Base-by-base conservation (phyloP, 441 rosid species). In the Pelargonium citronellum region DNA sequence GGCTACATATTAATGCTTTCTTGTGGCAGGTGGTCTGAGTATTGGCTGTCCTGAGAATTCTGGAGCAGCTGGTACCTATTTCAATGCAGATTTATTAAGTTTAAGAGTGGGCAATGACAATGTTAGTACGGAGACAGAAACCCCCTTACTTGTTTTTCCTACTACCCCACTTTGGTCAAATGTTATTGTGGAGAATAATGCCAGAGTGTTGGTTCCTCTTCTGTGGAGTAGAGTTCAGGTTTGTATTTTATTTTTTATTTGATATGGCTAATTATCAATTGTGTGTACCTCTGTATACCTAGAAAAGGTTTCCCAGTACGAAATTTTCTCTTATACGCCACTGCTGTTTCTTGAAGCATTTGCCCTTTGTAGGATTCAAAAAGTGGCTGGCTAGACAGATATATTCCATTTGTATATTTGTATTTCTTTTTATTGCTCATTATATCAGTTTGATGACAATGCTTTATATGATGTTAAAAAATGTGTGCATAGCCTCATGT, bases 221-320 rank as follows among this genome's bases (percentile, higher is more conserved):
- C 92, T 86, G 71, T 95, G 99, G 99, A 87, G 89, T 67, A 87
- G 99, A 83, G 92, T 95, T 87, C 99, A 95, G 97, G 99, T 95
- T 71, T 67, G 58, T 13, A 51, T n/a, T 30, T 4, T 30, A 30
- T 30, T 30, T 30, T 30, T 30, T 22, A 1, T 30, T 30, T 1
- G 37, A 30, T 30, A 30, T 30, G 37, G 2, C 37, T 30, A 30
- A 30, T 30, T n/a, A 24, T 66, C 53, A 51, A 3, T 27, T 49
- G 15, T 55, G 34, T 24, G 44, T 37, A 8, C n/a, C 19, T 1
- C 46, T 60, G 13, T 44, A 10, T 43, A 13, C 44, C 13, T 30
- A 0, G 37, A 30, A 30, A 49, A 17, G 44, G 13, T 46, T 46
- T 68, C 60, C 27, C 47, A 2, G 41, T 49, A 37, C 16, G 37